Conservation (phyloP, 345 rosid species). For the Mangifera indica region DNA sequence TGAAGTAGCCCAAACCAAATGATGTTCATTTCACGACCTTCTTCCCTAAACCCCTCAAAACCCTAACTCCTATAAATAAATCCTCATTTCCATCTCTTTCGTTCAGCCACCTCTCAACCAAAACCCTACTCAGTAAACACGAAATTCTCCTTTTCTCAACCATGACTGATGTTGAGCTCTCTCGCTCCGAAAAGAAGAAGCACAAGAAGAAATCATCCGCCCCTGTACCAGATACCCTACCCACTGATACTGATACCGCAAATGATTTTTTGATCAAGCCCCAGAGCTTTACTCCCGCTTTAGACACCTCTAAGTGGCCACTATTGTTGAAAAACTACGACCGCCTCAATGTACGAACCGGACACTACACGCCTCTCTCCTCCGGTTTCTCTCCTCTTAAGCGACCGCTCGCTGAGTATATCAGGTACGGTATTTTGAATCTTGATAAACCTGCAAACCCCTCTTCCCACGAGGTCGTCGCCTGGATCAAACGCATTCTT, state of each 20-base stretch:
- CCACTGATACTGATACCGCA: conserved; percentile 7
- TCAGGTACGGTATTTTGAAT: conserved; percentile 80
- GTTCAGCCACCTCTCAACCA: conserved; percentile 8
- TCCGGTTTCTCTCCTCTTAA: conserved; percentile 85
- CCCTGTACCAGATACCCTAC: background rate
- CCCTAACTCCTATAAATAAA: conserved; percentile 34
- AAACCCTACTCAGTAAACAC: conserved; percentile 16
- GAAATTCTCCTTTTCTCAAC: background rate
- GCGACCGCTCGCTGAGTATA: conserved; percentile 77
- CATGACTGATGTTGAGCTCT: conserved; percentile 66
- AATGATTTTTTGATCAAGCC: conserved; percentile 83
- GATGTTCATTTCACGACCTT: background rate
- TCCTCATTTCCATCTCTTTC: background rate
- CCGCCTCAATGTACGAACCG: conserved; percentile 90
- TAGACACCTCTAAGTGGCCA: conserved; percentile 92
- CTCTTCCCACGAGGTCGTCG: conserved; percentile 95
- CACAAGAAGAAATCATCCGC: conserved; percentile 36
- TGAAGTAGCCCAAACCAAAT: no score
- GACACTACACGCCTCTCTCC: conserved; percentile 94
- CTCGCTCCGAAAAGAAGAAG: conserved; percentile 68
- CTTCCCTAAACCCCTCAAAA: conserved; percentile 26
- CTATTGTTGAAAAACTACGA: conserved; percentile 88
- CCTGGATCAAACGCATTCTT: conserved; percentile 93
- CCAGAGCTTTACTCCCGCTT: conserved; percentile 64
- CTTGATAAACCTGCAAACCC: conserved; percentile 97